Percentiles rank a stretch among this genome's conserved stretches.
These are phyloP conservation scores for Heterobasidion parviporum DNA, from an alignment of 1,284 basidiomycete species.

Conservation along the genomic window DNA sequence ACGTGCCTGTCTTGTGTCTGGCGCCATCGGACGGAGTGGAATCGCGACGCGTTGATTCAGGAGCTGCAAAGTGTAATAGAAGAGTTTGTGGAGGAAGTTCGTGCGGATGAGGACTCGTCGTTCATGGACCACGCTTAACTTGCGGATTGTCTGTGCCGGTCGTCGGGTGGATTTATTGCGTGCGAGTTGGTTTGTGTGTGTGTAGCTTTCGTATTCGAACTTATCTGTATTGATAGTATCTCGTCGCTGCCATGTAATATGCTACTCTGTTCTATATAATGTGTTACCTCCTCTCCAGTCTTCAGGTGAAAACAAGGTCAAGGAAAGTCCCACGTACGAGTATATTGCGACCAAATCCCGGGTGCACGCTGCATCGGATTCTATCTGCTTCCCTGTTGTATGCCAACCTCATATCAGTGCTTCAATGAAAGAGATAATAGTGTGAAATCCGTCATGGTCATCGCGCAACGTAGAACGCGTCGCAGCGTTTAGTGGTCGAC, in stretches of 20 bases:
- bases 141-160: not conserved
- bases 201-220: not conserved
- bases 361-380: no score
- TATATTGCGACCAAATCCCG: no score
- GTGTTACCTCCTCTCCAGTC: not conserved
- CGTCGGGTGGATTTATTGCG: not conserved
- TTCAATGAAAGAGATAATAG: no score
- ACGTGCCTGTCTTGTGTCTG: slow-evolving; percentile 76
- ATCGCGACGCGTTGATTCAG: slow-evolving; percentile 58
- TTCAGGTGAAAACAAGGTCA: no score
- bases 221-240: not conserved
- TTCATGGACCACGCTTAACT: not conserved
- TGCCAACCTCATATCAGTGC: no score
- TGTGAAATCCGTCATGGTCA: no score
- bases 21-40: slow-evolving; percentile 77
- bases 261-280: not conserved
- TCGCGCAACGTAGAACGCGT: no score
- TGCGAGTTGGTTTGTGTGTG: not conserved
- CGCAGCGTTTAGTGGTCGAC: no score
- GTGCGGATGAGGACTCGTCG: slow-evolving; percentile 14
- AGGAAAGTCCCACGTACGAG: no score
- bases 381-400: no score
- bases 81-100: slow-evolving; percentile 55
- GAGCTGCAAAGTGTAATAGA: slow-evolving; percentile 49
- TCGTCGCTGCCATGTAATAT: not conserved